These are phyloP conservation scores for Phialophora expanda DNA, from an alignment of 2,329 filamentous ascomycete genomes.

Conservation along the genomic window DNA sequence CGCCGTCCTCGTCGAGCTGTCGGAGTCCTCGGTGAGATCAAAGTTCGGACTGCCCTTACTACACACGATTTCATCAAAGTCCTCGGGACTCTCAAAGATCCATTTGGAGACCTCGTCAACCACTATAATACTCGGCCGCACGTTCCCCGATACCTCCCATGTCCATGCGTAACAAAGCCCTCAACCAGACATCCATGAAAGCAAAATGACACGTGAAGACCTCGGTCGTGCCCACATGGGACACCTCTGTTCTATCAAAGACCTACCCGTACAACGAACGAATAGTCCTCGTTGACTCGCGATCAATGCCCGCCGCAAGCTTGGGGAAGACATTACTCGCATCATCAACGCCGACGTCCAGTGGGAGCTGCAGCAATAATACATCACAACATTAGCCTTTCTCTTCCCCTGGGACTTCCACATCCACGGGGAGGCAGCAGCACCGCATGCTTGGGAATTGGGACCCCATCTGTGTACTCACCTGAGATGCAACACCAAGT, in stretches of 20 bases:
- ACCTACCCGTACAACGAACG: not conserved
- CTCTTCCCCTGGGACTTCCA: not conserved
- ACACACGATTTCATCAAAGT: too few relatives aligned
- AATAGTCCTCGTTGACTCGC: not conserved
- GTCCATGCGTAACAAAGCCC: not conserved
- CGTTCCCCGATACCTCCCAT: not conserved
- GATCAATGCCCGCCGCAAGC: not conserved
- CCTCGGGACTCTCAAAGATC: too few relatives aligned
- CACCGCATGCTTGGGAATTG: not conserved
- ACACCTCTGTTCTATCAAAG: not conserved
- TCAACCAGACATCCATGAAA: not conserved
- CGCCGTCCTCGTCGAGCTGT: not conserved
- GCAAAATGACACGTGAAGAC: not conserved
- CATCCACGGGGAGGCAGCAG: not conserved
- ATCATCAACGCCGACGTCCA: not conserved
- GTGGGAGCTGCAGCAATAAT: not conserved
- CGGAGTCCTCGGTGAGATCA: not conserved
- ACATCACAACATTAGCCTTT: not conserved
- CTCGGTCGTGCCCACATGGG: not conserved
- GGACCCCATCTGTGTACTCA: not conserved
- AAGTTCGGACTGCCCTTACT: not conserved
- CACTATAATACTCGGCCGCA: not conserved
- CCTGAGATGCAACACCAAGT: constrained; percentile 3
- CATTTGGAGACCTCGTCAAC: not conserved
- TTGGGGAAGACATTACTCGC: not conserved